Evolutionary conservation across 2,329 filamentous ascomycete genomes (phyloP).

Genomic region (Fusarium sp.): DNA sequence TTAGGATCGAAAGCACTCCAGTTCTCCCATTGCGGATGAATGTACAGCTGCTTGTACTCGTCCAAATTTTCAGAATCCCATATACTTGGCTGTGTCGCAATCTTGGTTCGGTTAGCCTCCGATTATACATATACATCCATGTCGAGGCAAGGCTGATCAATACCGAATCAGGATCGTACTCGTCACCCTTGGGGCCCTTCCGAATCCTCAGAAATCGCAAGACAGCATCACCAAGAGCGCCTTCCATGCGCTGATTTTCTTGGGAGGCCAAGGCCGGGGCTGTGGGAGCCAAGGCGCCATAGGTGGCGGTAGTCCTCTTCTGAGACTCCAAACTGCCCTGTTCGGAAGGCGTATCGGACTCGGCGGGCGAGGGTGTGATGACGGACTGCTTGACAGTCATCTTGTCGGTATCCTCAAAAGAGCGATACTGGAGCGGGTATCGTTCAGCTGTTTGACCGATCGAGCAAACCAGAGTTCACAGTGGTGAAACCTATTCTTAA

Average conservation of each 20-base stretch:
- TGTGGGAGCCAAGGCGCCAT: neutral
- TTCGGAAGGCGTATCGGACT: conserved; percentile 1
- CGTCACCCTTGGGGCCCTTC: conserved; percentile 41
- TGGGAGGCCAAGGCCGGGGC: conserved; percentile 39
- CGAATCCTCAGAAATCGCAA: conserved; percentile 48
- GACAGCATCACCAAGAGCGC: conserved; percentile 46
- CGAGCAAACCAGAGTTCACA: too few species aligned
- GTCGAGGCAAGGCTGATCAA: neutral
- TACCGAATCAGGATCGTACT: conserved; percentile 41
- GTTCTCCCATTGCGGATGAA: conserved; percentile 52
- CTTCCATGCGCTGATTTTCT: conserved; percentile 44
- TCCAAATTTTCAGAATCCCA: conserved; percentile 51
- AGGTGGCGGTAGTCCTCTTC: neutral
- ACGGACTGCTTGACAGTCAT: neutral
- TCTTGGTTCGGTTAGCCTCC: conserved; percentile 36
- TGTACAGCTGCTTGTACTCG: conserved; percentile 48
- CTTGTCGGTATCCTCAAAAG: neutral
- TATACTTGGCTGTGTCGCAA: conserved; percentile 50
- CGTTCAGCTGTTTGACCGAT: too few species aligned
- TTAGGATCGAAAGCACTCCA: conserved; percentile 45
- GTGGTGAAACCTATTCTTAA: too few species aligned
- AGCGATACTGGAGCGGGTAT: neutral
- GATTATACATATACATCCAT: neutral
- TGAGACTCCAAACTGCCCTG: neutral
- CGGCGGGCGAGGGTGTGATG: neutral